phyloP scores from a whole-genome alignment of 257 asterid species.

The Lantana camara region DNA sequence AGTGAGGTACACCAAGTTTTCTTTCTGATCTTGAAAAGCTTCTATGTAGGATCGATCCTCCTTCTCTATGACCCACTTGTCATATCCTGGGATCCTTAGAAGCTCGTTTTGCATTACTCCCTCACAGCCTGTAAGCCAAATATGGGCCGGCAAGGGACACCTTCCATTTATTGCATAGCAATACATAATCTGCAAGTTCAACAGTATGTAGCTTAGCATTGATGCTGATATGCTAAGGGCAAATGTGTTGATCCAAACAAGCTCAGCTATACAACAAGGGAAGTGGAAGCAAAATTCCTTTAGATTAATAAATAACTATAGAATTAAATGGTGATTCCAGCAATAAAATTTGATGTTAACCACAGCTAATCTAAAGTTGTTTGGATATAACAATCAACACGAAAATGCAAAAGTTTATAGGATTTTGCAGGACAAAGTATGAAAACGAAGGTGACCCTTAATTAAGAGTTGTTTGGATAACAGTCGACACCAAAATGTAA shows the following conservation, averaged over 20 bases:
- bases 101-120: conserved; percentile 85
- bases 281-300: conserved; percentile 10
- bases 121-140: conserved; percentile 89
- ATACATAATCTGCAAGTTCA: conserved; percentile 76
- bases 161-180: conserved; percentile 89
- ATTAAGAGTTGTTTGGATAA: conserved; percentile 3
- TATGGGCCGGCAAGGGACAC: conserved; percentile 72
- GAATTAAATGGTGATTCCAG: background rate
- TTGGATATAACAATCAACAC: too few species aligned
- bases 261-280: conserved; percentile 9
- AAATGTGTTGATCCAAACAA: conserved; percentile 20
- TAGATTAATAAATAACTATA: conserved; percentile 18
- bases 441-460: too few species aligned
- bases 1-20: conserved; percentile 83
- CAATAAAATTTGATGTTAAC: conserved; percentile 16
- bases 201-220: conserved; percentile 10
- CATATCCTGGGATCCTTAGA: conserved; percentile 77
- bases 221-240: conserved; percentile 8
- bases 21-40: conserved; percentile 68
- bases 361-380: background rate
- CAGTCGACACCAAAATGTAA: background rate
- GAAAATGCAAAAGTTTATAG: too few species aligned
- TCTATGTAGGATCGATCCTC: conserved; percentile 70
- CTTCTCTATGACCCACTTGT: conserved; percentile 87
- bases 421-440: too few species aligned